These are phyloP conservation scores for Kwoniella sp. DNA, from an alignment of 768 basidiomycete genomes.

Conservation along the genomic window DNA sequence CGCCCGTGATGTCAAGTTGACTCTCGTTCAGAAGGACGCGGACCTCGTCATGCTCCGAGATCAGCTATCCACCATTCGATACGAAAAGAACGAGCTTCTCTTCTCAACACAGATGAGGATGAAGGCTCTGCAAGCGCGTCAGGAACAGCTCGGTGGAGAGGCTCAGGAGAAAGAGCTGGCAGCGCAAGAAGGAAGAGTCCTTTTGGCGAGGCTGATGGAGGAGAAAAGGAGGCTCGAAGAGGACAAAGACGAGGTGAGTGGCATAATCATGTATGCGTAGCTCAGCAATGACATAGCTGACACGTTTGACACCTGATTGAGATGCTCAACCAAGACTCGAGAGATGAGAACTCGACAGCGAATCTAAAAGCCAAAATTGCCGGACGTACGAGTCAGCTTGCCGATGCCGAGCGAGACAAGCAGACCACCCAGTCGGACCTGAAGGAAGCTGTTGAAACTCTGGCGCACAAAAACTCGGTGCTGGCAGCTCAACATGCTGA, in stretches of 20 bases:
- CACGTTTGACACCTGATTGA: slow-evolving; percentile 10
- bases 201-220: slow-evolving; percentile 11
- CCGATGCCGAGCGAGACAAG: background rate
- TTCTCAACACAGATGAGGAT: slow-evolving; percentile 15
- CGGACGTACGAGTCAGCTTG: slow-evolving; percentile 5
- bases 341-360: background rate
- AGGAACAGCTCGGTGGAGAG: slow-evolving; percentile 11
- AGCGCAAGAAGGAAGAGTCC: slow-evolving; percentile 3
- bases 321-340: slow-evolving; percentile 7
- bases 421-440: slow-evolving; percentile 8
- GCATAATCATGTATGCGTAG: background rate
- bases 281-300: background rate
- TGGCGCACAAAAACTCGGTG: slow-evolving; percentile 9
- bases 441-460: background rate
- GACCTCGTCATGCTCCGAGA: slow-evolving; percentile 15
- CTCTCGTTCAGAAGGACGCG: slow-evolving; percentile 14
- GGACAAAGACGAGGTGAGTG: slow-evolving; percentile 18
- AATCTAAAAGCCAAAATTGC: background rate
- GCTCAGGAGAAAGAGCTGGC: slow-evolving; percentile 13
- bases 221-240: slow-evolving; percentile 12
- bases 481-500: slow-evolving; percentile 22
- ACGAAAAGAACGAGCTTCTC: slow-evolving; percentile 22
- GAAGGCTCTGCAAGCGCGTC: slow-evolving; percentile 12
- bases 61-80: slow-evolving; percentile 18
- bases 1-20: background rate